These are phyloP conservation scores for Ustilago cynodontis DNA, from an alignment of 1,284 basidiomycete species.

Conservation along the genomic window DNA sequence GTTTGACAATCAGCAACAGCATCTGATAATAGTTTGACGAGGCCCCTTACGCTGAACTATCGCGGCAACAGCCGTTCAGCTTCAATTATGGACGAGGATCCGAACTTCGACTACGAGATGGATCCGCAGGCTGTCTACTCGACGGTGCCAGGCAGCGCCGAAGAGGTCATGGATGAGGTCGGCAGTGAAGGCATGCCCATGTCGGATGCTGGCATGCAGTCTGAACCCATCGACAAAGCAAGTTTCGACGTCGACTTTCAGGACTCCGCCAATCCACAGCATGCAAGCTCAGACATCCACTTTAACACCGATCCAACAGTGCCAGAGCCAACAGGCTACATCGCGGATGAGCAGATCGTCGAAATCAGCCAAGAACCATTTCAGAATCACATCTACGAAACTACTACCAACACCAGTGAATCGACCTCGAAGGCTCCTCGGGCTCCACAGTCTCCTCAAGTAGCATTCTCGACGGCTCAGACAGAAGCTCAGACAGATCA, in stretches of 20 bases:
- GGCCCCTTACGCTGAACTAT: background rate
- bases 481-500: background rate
- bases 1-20: background rate
- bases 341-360: conserved; percentile 1
- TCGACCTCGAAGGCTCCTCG: background rate
- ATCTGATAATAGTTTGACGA: background rate
- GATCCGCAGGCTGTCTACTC: conserved; percentile 19
- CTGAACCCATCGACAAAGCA: conserved; percentile 17
- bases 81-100: conserved; percentile 27
- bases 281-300: background rate
- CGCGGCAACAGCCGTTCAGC: background rate
- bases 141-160: conserved; percentile 5
- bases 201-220: conserved; percentile 24
- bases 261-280: conserved; percentile 9
- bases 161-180: conserved; percentile 40
- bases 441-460: too few species aligned
- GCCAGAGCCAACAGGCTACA: background rate
- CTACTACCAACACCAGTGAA: background rate
- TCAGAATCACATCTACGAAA: conserved; percentile 1
- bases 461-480: background rate
- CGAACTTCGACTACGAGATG: conserved; percentile 50
- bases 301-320: background rate
- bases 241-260: conserved; percentile 37
- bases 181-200: conserved; percentile 31
- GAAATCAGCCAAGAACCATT: background rate